Evolutionary conservation across 495 filamentous ascomycete species (phyloP), one percentile per base, ranked within the genome.

Genomic region (Penicillium ucsense): DNA sequence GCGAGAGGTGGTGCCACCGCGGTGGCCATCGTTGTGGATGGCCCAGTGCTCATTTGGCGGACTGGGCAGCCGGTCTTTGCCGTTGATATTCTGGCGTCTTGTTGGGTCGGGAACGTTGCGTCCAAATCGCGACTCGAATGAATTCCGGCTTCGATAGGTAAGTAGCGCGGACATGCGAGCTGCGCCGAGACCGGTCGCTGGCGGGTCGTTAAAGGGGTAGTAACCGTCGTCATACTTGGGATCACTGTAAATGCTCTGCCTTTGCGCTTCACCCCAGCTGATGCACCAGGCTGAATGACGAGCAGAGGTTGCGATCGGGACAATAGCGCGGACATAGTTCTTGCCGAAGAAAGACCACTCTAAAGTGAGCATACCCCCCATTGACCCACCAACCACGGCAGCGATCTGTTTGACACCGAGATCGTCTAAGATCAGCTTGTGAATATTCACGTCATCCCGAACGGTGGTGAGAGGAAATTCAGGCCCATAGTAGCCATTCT

Each of bases 251-350:
- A 98, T 98, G 73, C 88, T 94, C 66, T 98, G 92, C 43, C 92
- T 73, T 68, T 98, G 92, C 27, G 92, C 91, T 65, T 98, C 92
- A 37, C 92, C 90, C 92, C 92, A 97, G 66, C 89, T 95, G 56
- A 98, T 98, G 36, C 92, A 88, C 92, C 92, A 98, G n/a, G 92
- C 92, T 51, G 89, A 95, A 60, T 97, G 92, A 8, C 88, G 80
- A 43, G 88, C 87, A 4, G 91, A 96, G 12, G 92, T 97, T 29
- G 92, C 92, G 54, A 98, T 94, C 3, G 92, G 88, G 30, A 97
- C 85, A 61, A 98, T 87, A 37, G 81, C 78, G 33, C 85, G 84
- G 31, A 98, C 90, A 57, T 96, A 96, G 54, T 94, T 86, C 61
- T 86, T 86, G 48, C 92, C 92, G 59, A 95, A 88, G 68, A 94